These are phyloP conservation scores for Trametes versicolor DNA, from an alignment of 1,284 basidiomycete species.

Conservation along the genomic window DNA sequence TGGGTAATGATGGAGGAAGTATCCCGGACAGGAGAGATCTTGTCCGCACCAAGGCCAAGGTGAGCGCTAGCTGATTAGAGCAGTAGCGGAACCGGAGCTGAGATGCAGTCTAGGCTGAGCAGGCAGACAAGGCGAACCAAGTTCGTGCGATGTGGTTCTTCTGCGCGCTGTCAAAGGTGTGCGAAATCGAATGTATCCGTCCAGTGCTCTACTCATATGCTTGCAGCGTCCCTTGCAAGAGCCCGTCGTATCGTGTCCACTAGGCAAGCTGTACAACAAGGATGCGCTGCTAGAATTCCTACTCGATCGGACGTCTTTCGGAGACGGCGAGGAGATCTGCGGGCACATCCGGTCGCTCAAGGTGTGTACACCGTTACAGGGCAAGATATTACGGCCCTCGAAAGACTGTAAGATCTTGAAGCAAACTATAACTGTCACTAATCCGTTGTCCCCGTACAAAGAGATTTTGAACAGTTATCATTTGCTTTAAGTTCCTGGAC, in stretches of 20 bases:
- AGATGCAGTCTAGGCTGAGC: constrained; percentile 62
- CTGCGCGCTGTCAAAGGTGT: constrained; percentile 92
- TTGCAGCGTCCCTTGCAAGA: constrained; percentile 80
- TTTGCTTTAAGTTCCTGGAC: too few relatives aligned
- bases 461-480: too few relatives aligned
- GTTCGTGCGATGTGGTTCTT: constrained; percentile 89
- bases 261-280: constrained; percentile 96
- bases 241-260: constrained; percentile 87
- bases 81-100: not conserved
- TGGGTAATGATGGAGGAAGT: constrained; percentile 90
- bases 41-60: constrained; percentile 79
- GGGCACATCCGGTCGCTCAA: constrained; percentile 90
- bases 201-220: constrained; percentile 4
- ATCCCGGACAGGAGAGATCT: constrained; percentile 87
- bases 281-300: constrained; percentile 90
- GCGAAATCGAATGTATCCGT: constrained; percentile 26
- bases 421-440: too few relatives aligned
- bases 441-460: too few relatives aligned
- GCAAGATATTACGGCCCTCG: too few relatives aligned
- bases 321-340: constrained; percentile 87
- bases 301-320: constrained; percentile 79
- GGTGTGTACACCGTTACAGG: constrained; percentile 60
- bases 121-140: constrained; percentile 88
- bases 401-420: too few relatives aligned
- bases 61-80: constrained; percentile 37